Percentiles rank a stretch among this genome's conserved stretches.
phyloP scores from a whole-genome alignment of 2,329 filamentous ascomycete genomes.

The Spiromastix sp. region DNA sequence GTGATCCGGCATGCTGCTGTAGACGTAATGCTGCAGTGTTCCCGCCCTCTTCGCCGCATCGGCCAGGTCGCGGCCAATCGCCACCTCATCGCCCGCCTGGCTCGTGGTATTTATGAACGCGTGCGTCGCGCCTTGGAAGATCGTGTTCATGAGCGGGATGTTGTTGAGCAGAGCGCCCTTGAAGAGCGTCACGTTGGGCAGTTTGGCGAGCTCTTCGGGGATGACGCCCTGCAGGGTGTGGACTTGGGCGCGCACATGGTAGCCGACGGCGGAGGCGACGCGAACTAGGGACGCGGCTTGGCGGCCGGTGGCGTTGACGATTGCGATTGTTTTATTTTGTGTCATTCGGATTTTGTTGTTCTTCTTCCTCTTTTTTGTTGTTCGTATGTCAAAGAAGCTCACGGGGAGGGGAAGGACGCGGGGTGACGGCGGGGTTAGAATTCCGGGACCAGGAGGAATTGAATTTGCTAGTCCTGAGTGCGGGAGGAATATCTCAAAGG shows the following conservation, averaged over 20 bases:
- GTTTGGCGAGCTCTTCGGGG: conserved; percentile 69
- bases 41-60: conserved; percentile 78
- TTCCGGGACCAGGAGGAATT: no score
- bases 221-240: conserved; percentile 79
- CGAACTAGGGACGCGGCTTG: conserved; percentile 93
- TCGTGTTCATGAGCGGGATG: conserved; percentile 57
- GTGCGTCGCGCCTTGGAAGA: conserved; percentile 75
- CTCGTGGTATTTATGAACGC: conserved; percentile 98
- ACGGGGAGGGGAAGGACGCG: no score
- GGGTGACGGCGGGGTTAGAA: no score
- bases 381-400: no score
- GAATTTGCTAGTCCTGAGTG: no score
- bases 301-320: conserved; percentile 91
- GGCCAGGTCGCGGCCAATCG: conserved; percentile 77
- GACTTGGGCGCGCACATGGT: conserved; percentile 84
- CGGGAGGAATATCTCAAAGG: no score
- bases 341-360: conserved; percentile 30
- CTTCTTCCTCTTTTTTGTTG: no score
- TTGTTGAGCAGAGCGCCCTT: conserved; percentile 61
- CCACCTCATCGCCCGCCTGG: conserved; percentile 78
- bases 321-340: conserved; percentile 61
- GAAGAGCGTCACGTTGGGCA: conserved; percentile 70
- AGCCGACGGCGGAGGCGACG: conserved; percentile 86
- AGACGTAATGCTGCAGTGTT: conserved; percentile 77
- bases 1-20: conserved; percentile 96